Base-by-base conservation (phyloP, 345 rosid species). In the Pugionium cornutum region DNA sequence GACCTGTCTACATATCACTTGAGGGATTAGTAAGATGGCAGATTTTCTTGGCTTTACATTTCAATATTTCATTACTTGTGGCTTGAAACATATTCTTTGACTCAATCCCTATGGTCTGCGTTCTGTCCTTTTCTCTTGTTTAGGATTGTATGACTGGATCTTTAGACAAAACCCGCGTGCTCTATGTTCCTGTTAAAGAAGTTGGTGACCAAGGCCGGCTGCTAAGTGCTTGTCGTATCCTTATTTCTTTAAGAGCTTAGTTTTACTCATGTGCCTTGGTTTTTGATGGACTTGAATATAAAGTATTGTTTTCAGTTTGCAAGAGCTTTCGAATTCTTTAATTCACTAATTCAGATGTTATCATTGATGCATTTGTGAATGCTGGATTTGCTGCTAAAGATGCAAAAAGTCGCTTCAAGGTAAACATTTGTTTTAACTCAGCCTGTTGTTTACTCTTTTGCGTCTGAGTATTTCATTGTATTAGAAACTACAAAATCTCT, bases 321-420 rank as follows among this genome's bases (percentile, higher is more conserved):
- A 27, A 28, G 40, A 30, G 43, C 10, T 40, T 78, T 42, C 31
- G 54, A 29, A 8, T 74, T 82, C 78, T 84, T 76, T 79, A 50
- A 81, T 66, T 48, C 47, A n/a, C 64, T 64, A 44, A 71, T 75
- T 50, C 75, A 88, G 97, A 86, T 77, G 80, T 84, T 41, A 88
- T 94, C 51, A 85, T 55, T 8, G 85, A 90, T 53, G 96, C 87
- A 72, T 90, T 83, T 67, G 80, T 56, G 11, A 80, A 86, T 66
- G 91, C 84, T 70, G 95, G 96, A 78, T 95, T 94, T 64, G 96
- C 88, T 59, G 84, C 81, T 57, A 84, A 77, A 72, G 95, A 90
- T 74, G 84, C 80, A 64, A 82, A 75, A 36, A 75, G 80, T 2
- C 73, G 75, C 52, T 69, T 90, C 28, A 94, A 90, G 99, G 99